Evolutionary conservation across 2,329 filamentous ascomycete genomes (phyloP).

Genomic region (Neofusicoccum kwambonambiense): DNA sequence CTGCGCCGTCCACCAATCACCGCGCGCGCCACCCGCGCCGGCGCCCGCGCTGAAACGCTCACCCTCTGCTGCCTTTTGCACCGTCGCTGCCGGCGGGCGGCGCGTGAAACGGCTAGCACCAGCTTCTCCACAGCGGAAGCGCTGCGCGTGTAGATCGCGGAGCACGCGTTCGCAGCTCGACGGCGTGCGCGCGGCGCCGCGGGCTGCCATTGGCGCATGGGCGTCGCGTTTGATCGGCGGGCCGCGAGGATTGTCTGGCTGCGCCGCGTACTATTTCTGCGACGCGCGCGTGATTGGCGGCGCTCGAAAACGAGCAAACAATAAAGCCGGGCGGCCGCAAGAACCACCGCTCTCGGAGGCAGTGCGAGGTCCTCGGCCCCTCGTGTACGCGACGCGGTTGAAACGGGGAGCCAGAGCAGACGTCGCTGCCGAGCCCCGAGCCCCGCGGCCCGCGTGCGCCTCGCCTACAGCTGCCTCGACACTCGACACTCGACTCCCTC

Average conservation of each 20-base stretch:
- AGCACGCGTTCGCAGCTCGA: background rate
- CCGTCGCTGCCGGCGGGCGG: background rate
- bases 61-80: background rate
- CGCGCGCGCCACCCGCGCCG: background rate
- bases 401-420: background rate
- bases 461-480: too few species aligned
- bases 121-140: background rate
- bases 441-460: background rate
- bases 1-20: background rate
- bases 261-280: conserved; percentile 3
- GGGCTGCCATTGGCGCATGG: background rate
- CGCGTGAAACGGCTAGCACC: background rate
- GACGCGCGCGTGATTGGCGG: background rate
- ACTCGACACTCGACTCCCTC: background rate
- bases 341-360: background rate
- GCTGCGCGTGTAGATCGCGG: background rate
- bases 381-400: background rate
- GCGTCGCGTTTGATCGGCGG: conserved; percentile 6
- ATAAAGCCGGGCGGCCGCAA: background rate
- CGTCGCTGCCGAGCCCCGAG: background rate
- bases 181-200: background rate
- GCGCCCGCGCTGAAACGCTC: conserved; percentile 2
- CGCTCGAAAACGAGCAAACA: background rate
- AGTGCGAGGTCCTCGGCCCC: background rate
- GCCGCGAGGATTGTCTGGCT: background rate